A percentile compares a stretch with the other conserved stretches of the same genome.
These are phyloP conservation scores for Lolium rigidum DNA, from an alignment of 176 grass and related monocot species.

Conservation along the genomic window DNA sequence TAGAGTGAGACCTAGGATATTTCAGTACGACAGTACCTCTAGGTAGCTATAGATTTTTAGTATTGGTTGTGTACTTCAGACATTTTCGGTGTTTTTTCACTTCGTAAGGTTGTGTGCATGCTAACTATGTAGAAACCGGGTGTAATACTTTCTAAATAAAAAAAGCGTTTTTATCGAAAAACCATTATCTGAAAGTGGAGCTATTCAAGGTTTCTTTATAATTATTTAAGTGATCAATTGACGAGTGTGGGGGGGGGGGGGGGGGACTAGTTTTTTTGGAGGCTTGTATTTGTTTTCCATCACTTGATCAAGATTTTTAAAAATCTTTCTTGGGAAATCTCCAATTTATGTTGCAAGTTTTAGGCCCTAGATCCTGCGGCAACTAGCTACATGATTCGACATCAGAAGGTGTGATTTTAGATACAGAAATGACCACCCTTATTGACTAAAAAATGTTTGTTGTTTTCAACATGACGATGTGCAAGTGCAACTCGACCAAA, in stretches of 20 bases:
- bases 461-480: background rate
- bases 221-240: too few species aligned
- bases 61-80: too few species aligned
- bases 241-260: too few species aligned
- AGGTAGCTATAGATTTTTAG: background rate
- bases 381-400: background rate
- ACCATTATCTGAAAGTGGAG: conserved; percentile 6
- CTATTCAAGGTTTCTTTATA: too few species aligned
- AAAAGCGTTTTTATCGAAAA: too few species aligned
- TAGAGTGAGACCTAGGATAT: background rate
- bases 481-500: background rate
- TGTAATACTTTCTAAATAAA: too few species aligned
- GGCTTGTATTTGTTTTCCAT: too few species aligned
- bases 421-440: background rate
- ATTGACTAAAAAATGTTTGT: background rate
- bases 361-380: background rate
- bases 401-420: background rate
- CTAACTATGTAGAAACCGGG: too few species aligned
- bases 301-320: background rate
- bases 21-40: background rate
- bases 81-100: too few species aligned
- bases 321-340: background rate
- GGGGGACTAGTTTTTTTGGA: too few species aligned
- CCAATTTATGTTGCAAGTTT: background rate
- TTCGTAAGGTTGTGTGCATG: too few species aligned